Percentiles rank a stretch among this genome's conserved stretches.
These are phyloP conservation scores for Podospora didyma DNA, from an alignment of 495 filamentous ascomycete species.

Conservation along the genomic window DNA sequence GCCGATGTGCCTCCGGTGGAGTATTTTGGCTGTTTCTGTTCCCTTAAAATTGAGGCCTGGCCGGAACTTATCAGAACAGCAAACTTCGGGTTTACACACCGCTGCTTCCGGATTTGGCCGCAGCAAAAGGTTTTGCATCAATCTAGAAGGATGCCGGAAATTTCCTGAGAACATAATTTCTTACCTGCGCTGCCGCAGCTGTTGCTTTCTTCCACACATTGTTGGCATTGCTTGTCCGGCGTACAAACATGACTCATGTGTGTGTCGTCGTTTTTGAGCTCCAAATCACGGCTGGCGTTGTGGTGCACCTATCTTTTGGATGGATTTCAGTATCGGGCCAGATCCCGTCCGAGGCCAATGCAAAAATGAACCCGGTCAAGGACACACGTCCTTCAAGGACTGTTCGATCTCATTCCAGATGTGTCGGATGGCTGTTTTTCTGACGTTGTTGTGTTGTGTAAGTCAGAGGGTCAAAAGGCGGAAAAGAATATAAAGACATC, in stretches of 20 bases:
- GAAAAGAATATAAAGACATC: neutral
- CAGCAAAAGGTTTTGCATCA: neutral
- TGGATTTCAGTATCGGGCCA: no score
- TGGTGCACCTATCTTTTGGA: no score
- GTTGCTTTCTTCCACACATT: slow-evolving; percentile 22
- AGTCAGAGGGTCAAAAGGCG: neutral
- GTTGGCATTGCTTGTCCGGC: slow-evolving; percentile 3
- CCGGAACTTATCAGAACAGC: no score
- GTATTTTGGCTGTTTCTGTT: neutral
- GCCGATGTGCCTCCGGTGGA: neutral
- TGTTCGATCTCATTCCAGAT: slow-evolving; percentile 1
- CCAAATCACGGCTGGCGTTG: no score
- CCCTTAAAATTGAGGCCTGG: slow-evolving; percentile 2
- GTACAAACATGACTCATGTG: slow-evolving; percentile 16
- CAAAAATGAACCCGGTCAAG: slow-evolving; percentile 4
- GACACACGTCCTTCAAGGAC: slow-evolving; percentile 7
- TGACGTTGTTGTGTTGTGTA: neutral
- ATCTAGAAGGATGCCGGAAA: neutral
- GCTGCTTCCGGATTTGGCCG: neutral
- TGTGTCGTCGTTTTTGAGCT: neutral
- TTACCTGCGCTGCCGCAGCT: slow-evolving; percentile 18
- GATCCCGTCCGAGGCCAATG: neutral
- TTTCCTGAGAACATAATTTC: neutral
- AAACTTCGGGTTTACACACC: no score
- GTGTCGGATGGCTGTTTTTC: neutral